These are phyloP conservation scores for Adenanthera pavonina DNA, from an alignment of 306 rosid genomes.

Conservation along the genomic window DNA sequence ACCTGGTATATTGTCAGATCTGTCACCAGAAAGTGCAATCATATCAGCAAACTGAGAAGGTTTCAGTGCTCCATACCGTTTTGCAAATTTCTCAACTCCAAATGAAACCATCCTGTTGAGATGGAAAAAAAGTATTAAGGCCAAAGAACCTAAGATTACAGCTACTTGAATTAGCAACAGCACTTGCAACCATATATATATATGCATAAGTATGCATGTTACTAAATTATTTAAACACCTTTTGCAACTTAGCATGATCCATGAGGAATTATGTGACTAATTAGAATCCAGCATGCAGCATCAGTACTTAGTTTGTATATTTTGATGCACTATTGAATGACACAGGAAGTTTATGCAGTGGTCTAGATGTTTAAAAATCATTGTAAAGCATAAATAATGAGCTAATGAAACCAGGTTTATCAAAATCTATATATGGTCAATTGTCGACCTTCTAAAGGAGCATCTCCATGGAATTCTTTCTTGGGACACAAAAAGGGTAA, in stretches of 20 bases:
- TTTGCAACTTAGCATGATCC: constrained; percentile 24
- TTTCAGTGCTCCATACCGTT: constrained; percentile 69
- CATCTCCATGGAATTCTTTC: background rate
- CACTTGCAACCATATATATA: constrained; percentile 8
- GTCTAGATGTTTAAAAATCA: constrained; percentile 22
- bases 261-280: constrained; percentile 27
- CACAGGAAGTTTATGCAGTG: constrained; percentile 14
- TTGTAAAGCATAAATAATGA: background rate
- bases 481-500: background rate
- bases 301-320: background rate
- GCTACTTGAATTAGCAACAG: constrained; percentile 10
- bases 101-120: constrained; percentile 85
- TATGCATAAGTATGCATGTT: constrained; percentile 1
- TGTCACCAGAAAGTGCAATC: constrained; percentile 87
- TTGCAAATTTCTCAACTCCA: constrained; percentile 87
- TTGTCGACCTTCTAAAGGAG: background rate
- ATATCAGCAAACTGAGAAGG: constrained; percentile 96
- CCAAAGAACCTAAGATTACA: constrained; percentile 22
- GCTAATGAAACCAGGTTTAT: constrained; percentile 4
- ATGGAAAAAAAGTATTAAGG: constrained; percentile 17
- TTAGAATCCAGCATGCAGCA: constrained; percentile 24
- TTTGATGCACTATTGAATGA: background rate
- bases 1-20: constrained; percentile 97
- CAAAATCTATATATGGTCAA: constrained; percentile 17
- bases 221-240: constrained; percentile 11